A percentile compares a stretch with the other conserved stretches of the same genome.
Conservation (phyloP, 805 yeast species). For the Barnettozyma pratensis region DNA sequence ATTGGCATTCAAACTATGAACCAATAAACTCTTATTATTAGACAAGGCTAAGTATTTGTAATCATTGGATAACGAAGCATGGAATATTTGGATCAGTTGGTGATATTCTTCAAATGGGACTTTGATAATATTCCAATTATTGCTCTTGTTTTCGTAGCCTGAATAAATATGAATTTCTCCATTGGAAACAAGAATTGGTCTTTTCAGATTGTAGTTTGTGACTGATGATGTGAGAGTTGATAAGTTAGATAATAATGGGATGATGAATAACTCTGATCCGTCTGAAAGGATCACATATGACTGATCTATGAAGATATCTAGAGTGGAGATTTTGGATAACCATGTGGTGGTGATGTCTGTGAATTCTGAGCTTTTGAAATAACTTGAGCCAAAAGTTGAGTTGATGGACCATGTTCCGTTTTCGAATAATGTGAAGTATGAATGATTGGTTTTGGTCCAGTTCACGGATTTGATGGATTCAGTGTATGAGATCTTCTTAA, state of each 20-base stretch:
- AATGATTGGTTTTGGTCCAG: slow-evolving; percentile 15
- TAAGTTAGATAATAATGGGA: slow-evolving; percentile 4
- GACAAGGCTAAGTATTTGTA: slow-evolving; percentile 22
- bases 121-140: slow-evolving; percentile 20
- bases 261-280: not conserved
- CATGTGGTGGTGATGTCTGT: slow-evolving; percentile 1
- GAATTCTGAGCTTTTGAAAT: slow-evolving; percentile 14
- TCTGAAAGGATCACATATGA: slow-evolving; percentile 6
- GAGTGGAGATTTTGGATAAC: slow-evolving; percentile 1
- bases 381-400: slow-evolving; percentile 25
- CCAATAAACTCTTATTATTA: slow-evolving; percentile 14
- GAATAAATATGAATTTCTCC: slow-evolving; percentile 23
- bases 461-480: slow-evolving; percentile 4
- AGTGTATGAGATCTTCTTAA: slow-evolving; percentile 4
- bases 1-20: slow-evolving; percentile 19
- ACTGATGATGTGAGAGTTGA: slow-evolving; percentile 3
- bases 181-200: slow-evolving; percentile 20
- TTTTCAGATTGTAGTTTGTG: slow-evolving; percentile 21
- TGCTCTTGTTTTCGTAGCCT: slow-evolving; percentile 16
- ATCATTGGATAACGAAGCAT: slow-evolving; percentile 21
- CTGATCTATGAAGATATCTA: slow-evolving; percentile 5
- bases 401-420: slow-evolving; percentile 23
- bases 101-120: slow-evolving; percentile 20
- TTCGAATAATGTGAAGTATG: slow-evolving; percentile 12
- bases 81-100: slow-evolving; percentile 16